Base-by-base conservation (phyloP, 495 filamentous ascomycete genomes). In the Talaromyces borbonicus region DNA sequence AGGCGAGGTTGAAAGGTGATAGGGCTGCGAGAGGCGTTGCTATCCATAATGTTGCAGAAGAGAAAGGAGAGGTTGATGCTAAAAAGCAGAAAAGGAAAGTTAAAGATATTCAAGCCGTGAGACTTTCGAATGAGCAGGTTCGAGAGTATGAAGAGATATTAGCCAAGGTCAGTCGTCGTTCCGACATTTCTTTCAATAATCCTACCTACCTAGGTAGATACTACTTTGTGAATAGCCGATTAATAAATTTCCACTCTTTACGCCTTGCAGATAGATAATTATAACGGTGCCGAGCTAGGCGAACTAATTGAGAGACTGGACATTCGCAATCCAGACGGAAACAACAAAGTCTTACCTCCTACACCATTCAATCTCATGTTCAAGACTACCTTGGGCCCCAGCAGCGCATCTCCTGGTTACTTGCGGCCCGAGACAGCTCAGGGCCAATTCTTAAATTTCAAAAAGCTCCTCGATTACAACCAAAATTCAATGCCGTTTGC, bases 261-360 rank as follows among this genome's bases (percentile, higher is more conserved):
- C n/a, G n/a, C n/a, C n/a, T n/a, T n/a, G n/a, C n/a, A n/a, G n/a
- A 80, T 83, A 48, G 82, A 84, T 57, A 84, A 84, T 63, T 85
- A 77, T 54, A 71, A 68, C 55, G 80, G 81, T 39, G 69, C 72
- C 12, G 77, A 75, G 49, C 72, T 85, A 11, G 80, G 75, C 37
- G 47, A 62, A 16, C 70, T 84, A 16, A 84, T 84, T 55, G 67
- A 60, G 45, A 82, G 79, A 65, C 72, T 79, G 53, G 66, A 77
- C 43, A 83, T 85, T 59, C 72, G 71, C 54, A 85, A 81, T 61
- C 80, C 81, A 18, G 60, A 63, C 9, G 79, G 74, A 50, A 73
- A 68, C 52, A 74, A 74, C 49, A 68, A 79, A 42, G 62, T 83
- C 27, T 57, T 69, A n/a, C 75, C 78, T 30, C 81, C 81, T 3